Conservation (phyloP, 768 basidiomycete species). For the Trichaptum fuscoviolaceum region DNA sequence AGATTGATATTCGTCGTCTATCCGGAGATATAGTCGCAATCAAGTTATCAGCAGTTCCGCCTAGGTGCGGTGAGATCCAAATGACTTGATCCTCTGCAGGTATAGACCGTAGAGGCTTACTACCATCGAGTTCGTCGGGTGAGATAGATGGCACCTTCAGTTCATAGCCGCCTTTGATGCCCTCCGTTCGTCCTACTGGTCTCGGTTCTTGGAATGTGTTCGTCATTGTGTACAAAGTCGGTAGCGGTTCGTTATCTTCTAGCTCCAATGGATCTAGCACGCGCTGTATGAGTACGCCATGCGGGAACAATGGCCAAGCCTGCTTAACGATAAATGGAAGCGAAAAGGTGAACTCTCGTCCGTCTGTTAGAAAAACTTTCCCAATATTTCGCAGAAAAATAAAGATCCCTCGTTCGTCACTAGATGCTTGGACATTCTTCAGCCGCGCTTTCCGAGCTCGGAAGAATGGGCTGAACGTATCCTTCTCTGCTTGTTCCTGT, state of each 20-base stretch:
- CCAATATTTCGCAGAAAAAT: constrained; percentile 74
- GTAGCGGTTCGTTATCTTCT: constrained; percentile 63
- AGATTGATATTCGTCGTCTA: constrained; percentile 51
- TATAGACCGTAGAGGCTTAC: constrained; percentile 47
- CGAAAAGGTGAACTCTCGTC: constrained; percentile 70
- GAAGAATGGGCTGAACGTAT: constrained; percentile 50
- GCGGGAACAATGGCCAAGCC: constrained; percentile 75
- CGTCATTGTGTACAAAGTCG: constrained; percentile 75
- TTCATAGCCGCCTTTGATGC: constrained; percentile 46
- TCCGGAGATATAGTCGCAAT: constrained; percentile 56
- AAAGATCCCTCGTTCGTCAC: constrained; percentile 57
- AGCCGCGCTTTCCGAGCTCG: constrained; percentile 30
- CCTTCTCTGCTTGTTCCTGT: constrained; percentile 9
- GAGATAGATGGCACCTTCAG: constrained; percentile 26
- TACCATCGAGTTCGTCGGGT: constrained; percentile 50
- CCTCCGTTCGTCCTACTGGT: constrained; percentile 61
- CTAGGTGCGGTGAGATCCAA: constrained; percentile 46
- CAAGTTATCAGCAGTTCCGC: constrained; percentile 40
- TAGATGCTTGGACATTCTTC: constrained; percentile 30
- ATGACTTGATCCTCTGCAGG: constrained; percentile 62
- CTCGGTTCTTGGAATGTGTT: constrained; percentile 72
- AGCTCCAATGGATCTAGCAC: constrained; percentile 63
- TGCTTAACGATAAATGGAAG: constrained; percentile 75
- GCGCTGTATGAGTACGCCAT: constrained; percentile 76
- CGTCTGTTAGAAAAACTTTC: constrained; percentile 65